phyloP scores from a whole-genome alignment of 257 asterid genomes.

The Phtheirospermum japonicum region DNA sequence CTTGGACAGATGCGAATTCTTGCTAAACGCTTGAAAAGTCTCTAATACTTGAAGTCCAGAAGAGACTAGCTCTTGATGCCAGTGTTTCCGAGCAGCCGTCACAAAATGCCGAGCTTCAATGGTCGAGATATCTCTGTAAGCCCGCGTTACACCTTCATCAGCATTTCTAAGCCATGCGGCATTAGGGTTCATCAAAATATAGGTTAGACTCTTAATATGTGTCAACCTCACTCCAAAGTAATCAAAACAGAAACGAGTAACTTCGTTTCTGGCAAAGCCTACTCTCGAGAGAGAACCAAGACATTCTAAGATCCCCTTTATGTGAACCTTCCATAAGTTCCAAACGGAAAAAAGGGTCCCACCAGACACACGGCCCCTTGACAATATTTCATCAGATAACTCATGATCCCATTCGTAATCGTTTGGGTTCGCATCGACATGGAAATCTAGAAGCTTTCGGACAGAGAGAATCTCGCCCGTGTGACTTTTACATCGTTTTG shows the following conservation, averaged over 20 bases:
- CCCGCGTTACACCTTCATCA: constrained; percentile 25
- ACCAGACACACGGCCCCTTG: constrained; percentile 32
- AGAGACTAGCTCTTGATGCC: constrained; percentile 36
- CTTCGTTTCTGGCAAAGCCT: background rate
- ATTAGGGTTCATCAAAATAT: constrained; percentile 41
- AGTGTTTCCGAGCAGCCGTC: constrained; percentile 40
- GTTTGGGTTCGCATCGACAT: constrained; percentile 22
- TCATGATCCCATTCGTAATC: constrained; percentile 38
- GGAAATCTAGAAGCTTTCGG: constrained; percentile 46
- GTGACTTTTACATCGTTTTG: background rate
- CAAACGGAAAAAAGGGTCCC: constrained; percentile 44
- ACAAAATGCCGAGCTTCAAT: constrained; percentile 42
- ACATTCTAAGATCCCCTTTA: constrained; percentile 32
- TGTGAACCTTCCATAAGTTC: constrained; percentile 35
- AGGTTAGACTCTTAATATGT: constrained; percentile 14
- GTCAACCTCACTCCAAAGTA: constrained; percentile 53
- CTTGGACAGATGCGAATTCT: background rate
- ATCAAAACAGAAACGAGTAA: constrained; percentile 32
- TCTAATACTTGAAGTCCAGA: constrained; percentile 45
- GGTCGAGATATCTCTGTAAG: constrained; percentile 14
- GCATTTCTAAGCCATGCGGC: constrained; percentile 47
- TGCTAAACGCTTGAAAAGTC: constrained; percentile 34
- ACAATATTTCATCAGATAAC: constrained; percentile 23
- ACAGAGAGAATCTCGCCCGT: constrained; percentile 36
- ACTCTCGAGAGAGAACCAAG: constrained; percentile 25